These are phyloP conservation scores for Blastobotrys indianensis DNA, from an alignment of 1,139 yeast genomes.

Conservation along the genomic window DNA sequence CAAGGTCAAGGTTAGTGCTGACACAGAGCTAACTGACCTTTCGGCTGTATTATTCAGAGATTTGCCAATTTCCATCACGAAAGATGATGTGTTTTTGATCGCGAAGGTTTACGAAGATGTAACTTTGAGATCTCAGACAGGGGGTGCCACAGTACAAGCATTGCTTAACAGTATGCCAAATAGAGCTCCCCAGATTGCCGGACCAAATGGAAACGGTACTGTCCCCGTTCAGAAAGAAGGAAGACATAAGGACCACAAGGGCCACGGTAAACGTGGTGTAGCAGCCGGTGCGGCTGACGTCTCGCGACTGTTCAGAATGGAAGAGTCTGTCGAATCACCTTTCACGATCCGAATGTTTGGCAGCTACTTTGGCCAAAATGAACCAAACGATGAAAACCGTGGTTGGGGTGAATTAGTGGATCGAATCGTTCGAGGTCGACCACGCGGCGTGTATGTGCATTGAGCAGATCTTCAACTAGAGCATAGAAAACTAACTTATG, in stretches of 20 bases:
- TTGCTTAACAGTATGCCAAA: slow-evolving; percentile 7
- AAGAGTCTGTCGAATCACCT: slow-evolving; percentile 60
- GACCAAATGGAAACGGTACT: not conserved
- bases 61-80: slow-evolving; percentile 55
- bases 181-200: not conserved
- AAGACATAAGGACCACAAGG: too few relatives aligned
- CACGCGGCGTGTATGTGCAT: slow-evolving; percentile 50
- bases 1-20: slow-evolving; percentile 61
- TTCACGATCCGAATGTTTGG: slow-evolving; percentile 70
- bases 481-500: slow-evolving; percentile 9
- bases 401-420: slow-evolving; percentile 92
- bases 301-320: slow-evolving; percentile 66
- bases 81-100: slow-evolving; percentile 30
- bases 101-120: slow-evolving; percentile 33
- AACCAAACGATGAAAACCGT: slow-evolving; percentile 41
- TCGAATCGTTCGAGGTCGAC: slow-evolving; percentile 70
- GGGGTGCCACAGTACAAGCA: slow-evolving; percentile 6
- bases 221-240: slow-evolving; percentile 2
- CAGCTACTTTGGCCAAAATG: slow-evolving; percentile 45
- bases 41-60: slow-evolving; percentile 78
- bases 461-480: not conserved
- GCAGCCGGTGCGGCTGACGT: slow-evolving; percentile 89
- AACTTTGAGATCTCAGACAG: slow-evolving; percentile 18
- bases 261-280: slow-evolving; percentile 62
- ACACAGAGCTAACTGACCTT: slow-evolving; percentile 56